A percentile compares a stretch with the other conserved stretches of the same genome.
Conservation (phyloP, 2,329 filamentous ascomycete species). For the Talaromyces funiculosus region DNA sequence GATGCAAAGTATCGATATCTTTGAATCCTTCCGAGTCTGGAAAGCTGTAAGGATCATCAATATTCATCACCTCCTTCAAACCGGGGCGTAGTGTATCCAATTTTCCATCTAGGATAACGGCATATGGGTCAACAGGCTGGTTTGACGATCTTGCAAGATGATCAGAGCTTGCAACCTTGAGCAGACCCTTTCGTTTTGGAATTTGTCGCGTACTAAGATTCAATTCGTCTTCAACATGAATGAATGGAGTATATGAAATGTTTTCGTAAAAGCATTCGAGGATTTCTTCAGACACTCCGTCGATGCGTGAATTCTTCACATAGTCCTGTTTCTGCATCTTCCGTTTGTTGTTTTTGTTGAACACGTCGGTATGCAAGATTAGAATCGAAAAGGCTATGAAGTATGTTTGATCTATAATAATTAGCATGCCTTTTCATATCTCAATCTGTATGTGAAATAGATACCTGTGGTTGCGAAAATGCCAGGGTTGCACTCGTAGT, state of each 20-base stretch:
- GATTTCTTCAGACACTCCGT: constrained; percentile 89
- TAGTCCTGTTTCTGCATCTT: constrained; percentile 98
- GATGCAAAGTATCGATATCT: constrained; percentile 76
- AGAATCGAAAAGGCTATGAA: constrained; percentile 96
- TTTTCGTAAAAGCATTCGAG: constrained; percentile 98
- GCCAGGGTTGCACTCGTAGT: constrained; percentile 96
- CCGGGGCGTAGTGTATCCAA: constrained; percentile 76
- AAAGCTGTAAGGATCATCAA: constrained; percentile 90
- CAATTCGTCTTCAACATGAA: constrained; percentile 89
- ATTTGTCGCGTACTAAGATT: constrained; percentile 65
- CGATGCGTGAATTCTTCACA: constrained; percentile 85
- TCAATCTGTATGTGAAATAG: neutral
- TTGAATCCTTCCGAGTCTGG: constrained; percentile 68
- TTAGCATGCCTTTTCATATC: neutral
- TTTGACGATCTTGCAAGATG: constrained; percentile 60
- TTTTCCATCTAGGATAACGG: constrained; percentile 84
- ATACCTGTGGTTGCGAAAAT: constrained; percentile 73
- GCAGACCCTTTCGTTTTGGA: constrained; percentile 66
- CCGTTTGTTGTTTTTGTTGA: constrained; percentile 99
- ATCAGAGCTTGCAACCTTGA: constrained; percentile 61
- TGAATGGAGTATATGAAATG: constrained; percentile 96
- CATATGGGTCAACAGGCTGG: constrained; percentile 92
- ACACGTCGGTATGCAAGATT: constrained; percentile 96
- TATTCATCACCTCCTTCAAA: constrained; percentile 82
- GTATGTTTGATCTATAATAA: constrained; percentile 72